Evolutionary conservation across 306 rosid species (phyloP), one percentile per base, ranked within the genome.

Genomic region (Luffa acutangula): DNA sequence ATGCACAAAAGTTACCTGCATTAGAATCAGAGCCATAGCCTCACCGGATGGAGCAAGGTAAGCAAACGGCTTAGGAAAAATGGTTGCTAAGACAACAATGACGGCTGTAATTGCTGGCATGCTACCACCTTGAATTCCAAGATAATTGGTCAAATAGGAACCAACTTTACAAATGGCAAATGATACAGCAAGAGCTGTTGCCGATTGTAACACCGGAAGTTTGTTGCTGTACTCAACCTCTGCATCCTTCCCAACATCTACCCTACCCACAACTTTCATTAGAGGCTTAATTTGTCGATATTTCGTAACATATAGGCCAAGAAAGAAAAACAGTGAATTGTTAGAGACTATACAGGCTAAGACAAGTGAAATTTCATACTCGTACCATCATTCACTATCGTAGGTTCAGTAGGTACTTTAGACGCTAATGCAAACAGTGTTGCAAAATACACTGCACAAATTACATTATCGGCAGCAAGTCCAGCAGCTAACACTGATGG

Each of bases 381-480:
- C 81, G 18, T 58, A 90, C 96, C 92, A 56, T 82, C 63, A 20
- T 33, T 81, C 70, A 89, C 82, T 51, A 39, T 36, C 53, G 87
- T 76, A 78, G 85, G 75, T 81, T 90, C 97, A 14, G 91, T 83
- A 83, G 96, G 97, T 31, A 91, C 89, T 85, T 76, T 87, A 78
- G 93, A 89, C 56, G 88, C 91, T 56, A 93, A 71, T 7, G 86
- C 89, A 71, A 93, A 90, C 87, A 93, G 83, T 53, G 90, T 86
- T 17, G 91, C 77, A 83, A 90, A 93, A 79, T 89, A 93, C 63
- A 89, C 80, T 36, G 96, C 92, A 86, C 93, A 89, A 42, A 93
- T 89, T 72, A 93, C 96, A 82, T 93, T 93, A 80, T 93, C 97
- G 31, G 97, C 96, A 11, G 97, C 92, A 82, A 93, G 83, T 67